Evolutionary conservation across 768 basidiomycete species (phyloP).

Genomic region (Amanita brunnescens): DNA sequence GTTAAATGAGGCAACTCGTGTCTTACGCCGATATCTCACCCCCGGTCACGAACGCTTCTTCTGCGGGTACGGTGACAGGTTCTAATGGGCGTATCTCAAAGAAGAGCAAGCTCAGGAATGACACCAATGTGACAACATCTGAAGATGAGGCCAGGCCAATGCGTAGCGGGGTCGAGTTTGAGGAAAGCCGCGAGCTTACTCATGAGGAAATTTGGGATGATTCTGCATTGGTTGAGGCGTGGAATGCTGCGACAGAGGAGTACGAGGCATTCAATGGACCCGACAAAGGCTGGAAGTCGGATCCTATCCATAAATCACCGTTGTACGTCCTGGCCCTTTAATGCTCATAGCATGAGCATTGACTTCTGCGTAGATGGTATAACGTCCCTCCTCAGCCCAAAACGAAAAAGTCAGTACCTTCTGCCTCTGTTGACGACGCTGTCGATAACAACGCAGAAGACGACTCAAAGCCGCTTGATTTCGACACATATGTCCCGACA

Average conservation of each 20-base stretch:
- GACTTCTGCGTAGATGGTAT: conserved; percentile 56
- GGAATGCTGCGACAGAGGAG: conserved; percentile 79
- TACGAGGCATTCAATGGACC: conserved; percentile 67
- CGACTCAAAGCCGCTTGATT: conserved; percentile 59
- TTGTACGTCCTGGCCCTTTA: conserved; percentile 37
- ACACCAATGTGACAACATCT: no score
- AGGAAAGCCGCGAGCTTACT: conserved; percentile 56
- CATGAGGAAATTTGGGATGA: conserved; percentile 83
- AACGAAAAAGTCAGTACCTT: conserved; percentile 12
- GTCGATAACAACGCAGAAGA: conserved; percentile 6
- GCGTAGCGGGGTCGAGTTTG: conserved; percentile 12
- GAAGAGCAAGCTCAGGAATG: background rate
- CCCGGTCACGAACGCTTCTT: conserved; percentile 25
- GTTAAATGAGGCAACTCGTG: conserved; percentile 25
- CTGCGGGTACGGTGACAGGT: conserved; percentile 4
- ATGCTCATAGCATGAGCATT: background rate
- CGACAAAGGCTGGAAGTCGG: conserved; percentile 64
- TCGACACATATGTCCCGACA: conserved; percentile 59
- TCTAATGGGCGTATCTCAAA: background rate
- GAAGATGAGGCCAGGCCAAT: background rate
- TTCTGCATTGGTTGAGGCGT: conserved; percentile 72
- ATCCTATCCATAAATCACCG: conserved; percentile 62
- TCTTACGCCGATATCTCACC: conserved; percentile 60
- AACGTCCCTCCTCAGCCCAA: conserved; percentile 40
- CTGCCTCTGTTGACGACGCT: background rate